Percentiles rank a stretch among this genome's conserved stretches.
Conservation (phyloP, 1,284 basidiomycete genomes). For the Moesziomyces sp. region DNA sequence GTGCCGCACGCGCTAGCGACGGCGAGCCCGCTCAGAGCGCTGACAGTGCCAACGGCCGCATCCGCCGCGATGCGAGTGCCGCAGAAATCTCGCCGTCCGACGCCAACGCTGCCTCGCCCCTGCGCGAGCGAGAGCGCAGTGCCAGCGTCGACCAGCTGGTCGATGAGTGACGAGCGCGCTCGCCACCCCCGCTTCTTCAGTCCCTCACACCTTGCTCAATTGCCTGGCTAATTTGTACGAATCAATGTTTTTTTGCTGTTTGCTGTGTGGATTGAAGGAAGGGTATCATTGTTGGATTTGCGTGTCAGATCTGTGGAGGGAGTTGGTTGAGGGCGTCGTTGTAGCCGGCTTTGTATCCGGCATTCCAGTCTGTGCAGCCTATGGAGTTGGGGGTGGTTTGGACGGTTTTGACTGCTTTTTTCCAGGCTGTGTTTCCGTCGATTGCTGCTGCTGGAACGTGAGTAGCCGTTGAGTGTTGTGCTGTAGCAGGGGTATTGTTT, state of each 20-base stretch:
- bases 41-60: slow-evolving; percentile 2
- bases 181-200: too few relatives aligned
- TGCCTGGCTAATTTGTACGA: background rate
- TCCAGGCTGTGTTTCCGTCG: slow-evolving; percentile 29
- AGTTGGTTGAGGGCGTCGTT: background rate
- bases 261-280: too few relatives aligned
- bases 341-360: background rate
- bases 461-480: background rate
- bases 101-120: background rate
- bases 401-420: slow-evolving; percentile 28
- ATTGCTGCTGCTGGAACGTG: slow-evolving; percentile 17
- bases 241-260: background rate
- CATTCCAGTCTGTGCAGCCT: background rate
- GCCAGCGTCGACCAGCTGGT: slow-evolving; percentile 33
- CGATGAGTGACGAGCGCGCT: slow-evolving; percentile 12
- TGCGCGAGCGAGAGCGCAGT: slow-evolving; percentile 21
- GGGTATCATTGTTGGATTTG: background rate
- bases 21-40: background rate
- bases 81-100: slow-evolving; percentile 7
- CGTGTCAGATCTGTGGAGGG: background rate
- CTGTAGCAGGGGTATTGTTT: too few relatives aligned
- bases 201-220: too few relatives aligned
- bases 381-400: slow-evolving; percentile 25
- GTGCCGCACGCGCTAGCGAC: background rate
- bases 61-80: background rate